These are phyloP conservation scores for Suhomyces kunorum DNA, from an alignment of 1,139 yeast species.

Conservation along the genomic window DNA sequence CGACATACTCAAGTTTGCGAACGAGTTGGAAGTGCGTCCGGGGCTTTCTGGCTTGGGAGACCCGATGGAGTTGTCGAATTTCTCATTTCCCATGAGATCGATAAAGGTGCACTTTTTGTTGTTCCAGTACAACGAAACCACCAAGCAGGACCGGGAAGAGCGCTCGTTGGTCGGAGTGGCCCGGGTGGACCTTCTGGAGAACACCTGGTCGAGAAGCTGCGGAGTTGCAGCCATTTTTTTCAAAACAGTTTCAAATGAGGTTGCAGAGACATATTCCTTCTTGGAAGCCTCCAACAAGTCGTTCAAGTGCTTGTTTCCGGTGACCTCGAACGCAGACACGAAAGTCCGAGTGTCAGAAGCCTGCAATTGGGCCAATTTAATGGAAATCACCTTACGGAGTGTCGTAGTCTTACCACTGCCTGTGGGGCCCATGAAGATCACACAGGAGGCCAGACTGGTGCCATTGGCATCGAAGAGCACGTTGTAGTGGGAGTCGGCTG, in stretches of 20 bases:
- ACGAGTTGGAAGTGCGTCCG: slow-evolving; percentile 19
- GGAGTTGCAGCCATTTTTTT: slow-evolving; percentile 12
- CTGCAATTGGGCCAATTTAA: slow-evolving; percentile 11
- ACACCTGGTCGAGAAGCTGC: slow-evolving; percentile 19
- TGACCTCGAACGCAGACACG: slow-evolving; percentile 34
- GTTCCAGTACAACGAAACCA: slow-evolving; percentile 26
- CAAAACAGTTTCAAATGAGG: slow-evolving; percentile 21
- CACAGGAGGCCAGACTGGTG: slow-evolving; percentile 15
- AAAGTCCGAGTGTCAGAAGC: neutral
- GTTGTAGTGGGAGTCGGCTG: slow-evolving; percentile 14
- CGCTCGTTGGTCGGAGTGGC: slow-evolving; percentile 24
- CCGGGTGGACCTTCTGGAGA: slow-evolving; percentile 24
- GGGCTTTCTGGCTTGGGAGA: neutral
- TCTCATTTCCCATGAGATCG: slow-evolving; percentile 38
- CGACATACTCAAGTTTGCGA: slow-evolving; percentile 33
- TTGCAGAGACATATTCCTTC: slow-evolving; percentile 10
- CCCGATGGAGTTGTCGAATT: slow-evolving; percentile 20
- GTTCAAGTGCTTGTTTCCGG: slow-evolving; percentile 27
- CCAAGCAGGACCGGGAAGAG: slow-evolving; percentile 32
- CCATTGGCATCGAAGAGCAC: slow-evolving; percentile 16
- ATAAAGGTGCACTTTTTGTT: slow-evolving; percentile 27
- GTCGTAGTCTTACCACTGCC: slow-evolving; percentile 39
- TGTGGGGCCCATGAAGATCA: slow-evolving; percentile 36
- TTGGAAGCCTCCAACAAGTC: slow-evolving; percentile 28
- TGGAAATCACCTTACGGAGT: slow-evolving; percentile 19